These are phyloP conservation scores for Cladosporium velox DNA, from an alignment of 2,329 filamentous ascomycete species.

Conservation along the genomic window DNA sequence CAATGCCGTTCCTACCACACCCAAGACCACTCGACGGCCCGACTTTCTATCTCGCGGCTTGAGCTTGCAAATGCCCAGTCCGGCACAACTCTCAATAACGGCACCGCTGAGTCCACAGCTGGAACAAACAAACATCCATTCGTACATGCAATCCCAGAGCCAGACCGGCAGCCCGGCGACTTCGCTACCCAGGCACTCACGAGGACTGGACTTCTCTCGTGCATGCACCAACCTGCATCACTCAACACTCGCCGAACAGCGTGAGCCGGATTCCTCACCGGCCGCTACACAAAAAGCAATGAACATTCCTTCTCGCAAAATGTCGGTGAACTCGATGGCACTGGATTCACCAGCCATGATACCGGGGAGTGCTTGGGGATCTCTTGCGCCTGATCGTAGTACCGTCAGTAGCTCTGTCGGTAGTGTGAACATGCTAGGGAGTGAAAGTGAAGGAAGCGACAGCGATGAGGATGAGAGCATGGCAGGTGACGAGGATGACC, in stretches of 20 bases:
- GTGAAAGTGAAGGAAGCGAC: slow-evolving; percentile 72
- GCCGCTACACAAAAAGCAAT: slow-evolving; percentile 71
- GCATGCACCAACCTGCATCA: slow-evolving; percentile 94
- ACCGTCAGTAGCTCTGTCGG: slow-evolving; percentile 78
- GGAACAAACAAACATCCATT: slow-evolving; percentile 42
- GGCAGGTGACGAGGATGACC: slow-evolving; percentile 59
- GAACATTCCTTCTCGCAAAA: slow-evolving; percentile 59
- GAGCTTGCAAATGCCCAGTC: slow-evolving; percentile 67
- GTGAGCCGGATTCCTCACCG: slow-evolving; percentile 87
- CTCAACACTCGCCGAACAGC: slow-evolving; percentile 85
- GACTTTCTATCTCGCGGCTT: slow-evolving; percentile 65
- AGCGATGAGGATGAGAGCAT: slow-evolving; percentile 59
- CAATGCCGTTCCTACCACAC: slow-evolving; percentile 42
- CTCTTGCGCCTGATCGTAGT: slow-evolving; percentile 60
- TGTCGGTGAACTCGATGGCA: slow-evolving; percentile 42
- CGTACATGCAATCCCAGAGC: slow-evolving; percentile 47
- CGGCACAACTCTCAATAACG: slow-evolving; percentile 23
- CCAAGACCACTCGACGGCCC: slow-evolving; percentile 68
- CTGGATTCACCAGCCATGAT: slow-evolving; percentile 66
- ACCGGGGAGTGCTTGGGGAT: slow-evolving; percentile 33
- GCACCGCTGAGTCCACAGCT: slow-evolving; percentile 29
- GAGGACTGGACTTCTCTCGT: slow-evolving; percentile 89
- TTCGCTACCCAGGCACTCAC: slow-evolving; percentile 82
- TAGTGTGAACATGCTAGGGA: slow-evolving; percentile 75
- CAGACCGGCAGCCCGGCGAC: slow-evolving; percentile 62